Evolutionary conservation across 345 rosid species (phyloP), one percentile per base, ranked within the genome.

Genomic region (Theobroma cacao): DNA sequence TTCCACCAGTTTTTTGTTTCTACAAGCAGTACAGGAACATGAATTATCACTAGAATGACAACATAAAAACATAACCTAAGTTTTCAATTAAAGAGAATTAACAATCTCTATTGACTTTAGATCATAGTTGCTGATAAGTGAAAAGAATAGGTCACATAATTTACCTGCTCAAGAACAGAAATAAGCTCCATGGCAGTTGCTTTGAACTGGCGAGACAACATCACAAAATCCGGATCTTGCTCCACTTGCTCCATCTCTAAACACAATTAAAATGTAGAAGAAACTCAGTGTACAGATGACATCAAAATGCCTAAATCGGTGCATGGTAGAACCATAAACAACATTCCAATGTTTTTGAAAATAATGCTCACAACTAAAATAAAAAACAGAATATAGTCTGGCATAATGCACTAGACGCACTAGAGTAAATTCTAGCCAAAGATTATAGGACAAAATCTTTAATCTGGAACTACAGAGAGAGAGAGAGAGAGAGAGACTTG

Each of bases 1-100:
- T 91, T 79, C 97, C 99, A 79, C 93, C 93, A 78, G 99, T 92
- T 81, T 96, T 96, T 76, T 96, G 97, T 74, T 96, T 96, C 98
- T 96, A 78, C 70, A 79, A 67, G 83, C 65, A 80, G 67, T 34
- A 77, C 64, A 72, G n/a, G 43, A 70, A 50, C 67, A 75, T 24
- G 12, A 75, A 58, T 74, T 64, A 76, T 18, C 74, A 75, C 55
- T 52, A 68, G 31, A 20, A 76, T 65, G 34, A 60, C 1, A 80
- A 36, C 26, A 65, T 20, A 18, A 60, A 3, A 72, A 22, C 17
- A 36, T 26, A 60, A 48, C 45, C 52, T 22, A 65, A 3, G 60
- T 48, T 75, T 45, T 70, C 38, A 40, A 59, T 58, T 41, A 56
- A 76, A 31, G 66, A 65, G 59, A 72, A 68, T 33, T 52, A 68